phyloP scores from a whole-genome alignment of 2,329 filamentous ascomycete species.

The Colletotrichum shisoi region DNA sequence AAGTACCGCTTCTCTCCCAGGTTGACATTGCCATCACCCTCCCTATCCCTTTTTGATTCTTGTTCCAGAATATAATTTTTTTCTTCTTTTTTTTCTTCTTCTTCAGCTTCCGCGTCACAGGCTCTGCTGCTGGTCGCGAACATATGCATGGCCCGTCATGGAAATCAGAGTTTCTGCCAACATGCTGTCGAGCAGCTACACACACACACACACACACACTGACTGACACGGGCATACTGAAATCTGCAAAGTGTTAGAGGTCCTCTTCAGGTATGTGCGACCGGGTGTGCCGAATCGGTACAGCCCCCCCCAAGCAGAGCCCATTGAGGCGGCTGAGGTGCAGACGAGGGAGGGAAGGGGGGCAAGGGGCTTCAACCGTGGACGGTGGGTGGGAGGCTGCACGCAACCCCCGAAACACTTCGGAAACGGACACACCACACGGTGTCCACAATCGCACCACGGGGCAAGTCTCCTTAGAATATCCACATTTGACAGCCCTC shows the following conservation, averaged over 20 bases:
- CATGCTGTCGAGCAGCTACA: background rate
- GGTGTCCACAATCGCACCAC: background rate
- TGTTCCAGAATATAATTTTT: no score
- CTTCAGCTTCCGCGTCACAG: background rate
- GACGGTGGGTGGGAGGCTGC: background rate
- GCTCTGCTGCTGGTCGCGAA: background rate
- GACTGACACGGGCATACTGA: no score
- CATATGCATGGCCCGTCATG: background rate
- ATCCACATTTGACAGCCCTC: slow-evolving; percentile 10
- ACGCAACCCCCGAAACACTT: slow-evolving; percentile 34
- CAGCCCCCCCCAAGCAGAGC: background rate
- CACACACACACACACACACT: no score
- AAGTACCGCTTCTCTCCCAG: no score
- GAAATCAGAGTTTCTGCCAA: background rate
- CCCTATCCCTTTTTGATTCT: no score
- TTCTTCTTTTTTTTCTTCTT: no score
- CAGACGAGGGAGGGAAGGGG: background rate
- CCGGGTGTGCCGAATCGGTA: background rate
- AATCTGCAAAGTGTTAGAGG: no score
- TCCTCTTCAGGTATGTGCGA: background rate
- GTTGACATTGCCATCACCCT: no score
- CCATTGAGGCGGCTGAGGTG: background rate
- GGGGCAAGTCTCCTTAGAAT: background rate
- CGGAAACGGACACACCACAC: slow-evolving; percentile 26
- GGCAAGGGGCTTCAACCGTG: background rate